Conservation (phyloP, 2,329 filamentous ascomycete species). For the Didymella sp. region DNA sequence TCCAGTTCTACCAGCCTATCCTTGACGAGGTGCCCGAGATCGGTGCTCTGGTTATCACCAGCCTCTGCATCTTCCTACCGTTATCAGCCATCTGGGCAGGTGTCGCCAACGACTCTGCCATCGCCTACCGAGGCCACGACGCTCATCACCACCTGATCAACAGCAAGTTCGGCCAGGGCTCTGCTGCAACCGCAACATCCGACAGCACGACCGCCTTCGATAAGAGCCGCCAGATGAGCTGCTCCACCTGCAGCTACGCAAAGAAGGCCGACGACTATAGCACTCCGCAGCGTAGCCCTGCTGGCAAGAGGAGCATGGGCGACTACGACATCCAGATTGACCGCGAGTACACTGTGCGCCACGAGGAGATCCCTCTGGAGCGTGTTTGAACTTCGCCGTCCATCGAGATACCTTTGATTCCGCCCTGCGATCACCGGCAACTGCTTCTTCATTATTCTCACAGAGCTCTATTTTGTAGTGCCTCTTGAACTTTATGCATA, state of each 20-base stretch:
- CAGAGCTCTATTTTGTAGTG: constrained; percentile 6
- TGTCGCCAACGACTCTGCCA: constrained; percentile 34
- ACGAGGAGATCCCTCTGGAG: constrained; percentile 18
- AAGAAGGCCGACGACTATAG: constrained; percentile 29
- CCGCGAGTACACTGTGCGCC: constrained; percentile 33
- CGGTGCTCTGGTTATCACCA: constrained; percentile 61
- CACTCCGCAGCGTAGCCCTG: constrained; percentile 14
- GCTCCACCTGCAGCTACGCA: constrained; percentile 22
- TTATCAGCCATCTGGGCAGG: constrained; percentile 71
- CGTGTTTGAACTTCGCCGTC: background rate
- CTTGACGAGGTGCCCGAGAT: constrained; percentile 60
- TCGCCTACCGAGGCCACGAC: constrained; percentile 31
- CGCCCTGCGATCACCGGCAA: background rate
- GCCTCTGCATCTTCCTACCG: constrained; percentile 69
- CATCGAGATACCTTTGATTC: background rate
- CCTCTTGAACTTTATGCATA: background rate
- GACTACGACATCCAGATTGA: constrained; percentile 31
- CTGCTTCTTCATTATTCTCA: background rate
- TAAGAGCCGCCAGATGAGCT: constrained; percentile 30
- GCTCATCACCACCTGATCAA: constrained; percentile 39
- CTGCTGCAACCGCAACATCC: constrained; percentile 9
- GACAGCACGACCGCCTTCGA: constrained; percentile 23
- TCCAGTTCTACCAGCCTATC: constrained; percentile 61
- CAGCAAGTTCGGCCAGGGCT: constrained; percentile 30
- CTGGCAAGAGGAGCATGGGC: constrained; percentile 10